These are phyloP conservation scores for Dactylellina leptospora DNA, from an alignment of 2,329 filamentous ascomycete species.

Conservation along the genomic window DNA sequence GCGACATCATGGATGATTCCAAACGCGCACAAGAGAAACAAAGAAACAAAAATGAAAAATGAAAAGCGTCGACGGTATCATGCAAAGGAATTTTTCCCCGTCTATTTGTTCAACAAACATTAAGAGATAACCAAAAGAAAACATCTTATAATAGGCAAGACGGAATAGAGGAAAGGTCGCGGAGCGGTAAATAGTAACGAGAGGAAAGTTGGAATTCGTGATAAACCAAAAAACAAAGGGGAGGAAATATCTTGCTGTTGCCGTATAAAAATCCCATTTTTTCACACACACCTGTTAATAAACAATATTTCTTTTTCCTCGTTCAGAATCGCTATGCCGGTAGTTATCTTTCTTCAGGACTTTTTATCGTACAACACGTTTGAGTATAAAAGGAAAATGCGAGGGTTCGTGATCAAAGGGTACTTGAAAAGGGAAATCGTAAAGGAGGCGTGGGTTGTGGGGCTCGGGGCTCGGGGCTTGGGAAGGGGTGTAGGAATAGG, in stretches of 20 bases:
- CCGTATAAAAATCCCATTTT: constrained; percentile 53
- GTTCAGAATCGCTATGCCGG: constrained; percentile 38
- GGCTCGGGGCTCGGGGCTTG: neutral
- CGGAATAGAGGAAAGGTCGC: neutral
- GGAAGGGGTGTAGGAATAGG: neutral
- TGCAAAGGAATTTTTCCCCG: constrained; percentile 52
- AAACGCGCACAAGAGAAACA: neutral
- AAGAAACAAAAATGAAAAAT: constrained; percentile 7
- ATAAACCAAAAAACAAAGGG: constrained; percentile 2
- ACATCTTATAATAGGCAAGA: neutral
- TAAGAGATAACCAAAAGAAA: constrained; percentile 3
- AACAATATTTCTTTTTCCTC: constrained; percentile 47
- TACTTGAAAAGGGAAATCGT: neutral
- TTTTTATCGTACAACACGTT: constrained; percentile 54
- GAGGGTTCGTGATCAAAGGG: neutral
- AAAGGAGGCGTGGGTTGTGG: no score
- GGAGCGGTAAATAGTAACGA: neutral
- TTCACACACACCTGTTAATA: constrained; percentile 36
- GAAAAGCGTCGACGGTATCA: constrained; percentile 47
- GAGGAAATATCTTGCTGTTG: constrained; percentile 52
- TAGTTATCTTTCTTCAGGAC: constrained; percentile 51
- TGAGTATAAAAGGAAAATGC: constrained; percentile 17
- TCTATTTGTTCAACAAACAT: constrained; percentile 27
- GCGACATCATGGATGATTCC: constrained; percentile 31
- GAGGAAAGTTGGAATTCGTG: neutral